These are phyloP conservation scores for Scopulariopsis brevicaulis DNA, from an alignment of 2,329 filamentous ascomycete species.

Conservation along the genomic window DNA sequence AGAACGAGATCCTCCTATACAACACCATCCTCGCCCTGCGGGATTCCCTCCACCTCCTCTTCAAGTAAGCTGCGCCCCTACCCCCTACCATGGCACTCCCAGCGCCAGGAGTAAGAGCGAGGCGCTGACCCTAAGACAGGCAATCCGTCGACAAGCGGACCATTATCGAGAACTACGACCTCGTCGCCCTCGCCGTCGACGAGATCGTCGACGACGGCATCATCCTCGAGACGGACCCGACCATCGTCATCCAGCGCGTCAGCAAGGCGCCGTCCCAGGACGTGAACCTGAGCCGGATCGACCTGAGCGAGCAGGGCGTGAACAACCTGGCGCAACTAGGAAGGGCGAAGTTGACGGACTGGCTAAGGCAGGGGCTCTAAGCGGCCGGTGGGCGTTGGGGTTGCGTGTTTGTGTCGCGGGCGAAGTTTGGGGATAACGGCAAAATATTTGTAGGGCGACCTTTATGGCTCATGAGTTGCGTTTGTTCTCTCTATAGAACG, in stretches of 20 bases:
- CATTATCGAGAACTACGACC: slow-evolving; percentile 96
- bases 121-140: slow-evolving; percentile 31
- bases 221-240: slow-evolving; percentile 93
- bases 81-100: background rate
- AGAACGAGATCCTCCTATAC: slow-evolving; percentile 96
- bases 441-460: slow-evolving; percentile 1
- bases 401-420: background rate
- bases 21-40: slow-evolving; percentile 86
- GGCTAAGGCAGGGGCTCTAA: slow-evolving; percentile 75
- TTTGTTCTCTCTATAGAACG: background rate
- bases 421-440: background rate
- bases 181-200: slow-evolving; percentile 86
- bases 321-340: slow-evolving; percentile 91
- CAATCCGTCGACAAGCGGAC: slow-evolving; percentile 96
- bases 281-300: slow-evolving; percentile 84
- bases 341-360: slow-evolving; percentile 82
- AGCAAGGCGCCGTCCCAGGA: slow-evolving; percentile 87
- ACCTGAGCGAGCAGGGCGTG: slow-evolving; percentile 90
- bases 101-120: background rate
- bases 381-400: background rate
- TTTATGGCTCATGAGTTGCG: slow-evolving; percentile 1
- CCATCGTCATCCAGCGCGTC: slow-evolving; percentile 83
- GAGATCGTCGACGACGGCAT: slow-evolving; percentile 94
- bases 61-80: slow-evolving; percentile 54
- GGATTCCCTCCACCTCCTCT: slow-evolving; percentile 79